Conservation (phyloP, 768 basidiomycete species). For the Trametes meyenii region DNA sequence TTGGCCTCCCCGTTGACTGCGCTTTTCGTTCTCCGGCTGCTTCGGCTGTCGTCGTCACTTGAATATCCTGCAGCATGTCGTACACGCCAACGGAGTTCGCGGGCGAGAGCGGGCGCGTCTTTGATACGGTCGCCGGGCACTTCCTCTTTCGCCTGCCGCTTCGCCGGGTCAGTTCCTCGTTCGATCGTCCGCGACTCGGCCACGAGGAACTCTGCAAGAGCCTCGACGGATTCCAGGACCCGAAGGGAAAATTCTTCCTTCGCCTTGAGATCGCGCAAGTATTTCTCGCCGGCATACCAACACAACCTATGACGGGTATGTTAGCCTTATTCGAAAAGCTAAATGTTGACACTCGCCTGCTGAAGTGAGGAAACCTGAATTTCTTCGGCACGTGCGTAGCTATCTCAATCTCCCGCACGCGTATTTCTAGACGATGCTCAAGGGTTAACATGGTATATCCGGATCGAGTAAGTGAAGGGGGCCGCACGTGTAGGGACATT, state of each 20-base stretch:
- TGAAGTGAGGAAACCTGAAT: conserved; percentile 34
- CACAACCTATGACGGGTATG: conserved; percentile 60
- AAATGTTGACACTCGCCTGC: conserved; percentile 23
- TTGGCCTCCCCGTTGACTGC: conserved; percentile 42
- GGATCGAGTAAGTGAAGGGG: not conserved
- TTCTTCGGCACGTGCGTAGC: conserved; percentile 86
- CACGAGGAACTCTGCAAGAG: conserved; percentile 79
- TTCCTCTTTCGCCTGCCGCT: conserved; percentile 79
- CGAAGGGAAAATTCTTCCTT: conserved; percentile 56
- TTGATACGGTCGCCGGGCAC: conserved; percentile 81
- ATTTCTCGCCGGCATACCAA: conserved; percentile 89
- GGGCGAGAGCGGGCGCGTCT: conserved; percentile 77
- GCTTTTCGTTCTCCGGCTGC: conserved; percentile 41
- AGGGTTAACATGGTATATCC: conserved; percentile 1
- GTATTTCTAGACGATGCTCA: conserved; percentile 64
- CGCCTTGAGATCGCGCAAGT: conserved; percentile 69
- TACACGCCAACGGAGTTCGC: conserved; percentile 86
- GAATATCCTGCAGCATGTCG: conserved; percentile 59
- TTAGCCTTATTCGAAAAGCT: not conserved
- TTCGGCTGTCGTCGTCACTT: conserved; percentile 68
- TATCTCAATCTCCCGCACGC: conserved; percentile 89
- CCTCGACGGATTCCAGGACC: conserved; percentile 69
- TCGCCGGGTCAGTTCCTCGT: conserved; percentile 65
- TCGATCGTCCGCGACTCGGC: conserved; percentile 75
- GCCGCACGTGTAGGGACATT: conserved; percentile 81